These are phyloP conservation scores for Bipolaris victoriae DNA, from an alignment of 2,329 filamentous ascomycete species.

Conservation along the genomic window DNA sequence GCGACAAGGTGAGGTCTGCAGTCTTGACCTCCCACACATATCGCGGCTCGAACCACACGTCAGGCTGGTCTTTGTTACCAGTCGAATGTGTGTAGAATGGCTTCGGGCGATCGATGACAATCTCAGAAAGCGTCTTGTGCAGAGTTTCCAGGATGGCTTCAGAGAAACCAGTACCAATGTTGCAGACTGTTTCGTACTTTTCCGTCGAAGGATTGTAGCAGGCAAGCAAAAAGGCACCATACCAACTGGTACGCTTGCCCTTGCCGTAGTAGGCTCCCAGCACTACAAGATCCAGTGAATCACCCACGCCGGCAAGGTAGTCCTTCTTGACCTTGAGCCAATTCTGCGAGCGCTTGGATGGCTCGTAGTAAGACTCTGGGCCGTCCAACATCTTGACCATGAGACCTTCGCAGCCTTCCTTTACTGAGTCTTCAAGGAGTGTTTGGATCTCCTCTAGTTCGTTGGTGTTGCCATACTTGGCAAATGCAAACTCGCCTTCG, in stretches of 20 bases:
- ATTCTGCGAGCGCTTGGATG: conserved; percentile 93
- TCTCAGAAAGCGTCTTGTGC: conserved; percentile 73
- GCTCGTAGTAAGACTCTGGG: conserved; percentile 90
- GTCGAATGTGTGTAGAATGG: conserved; percentile 90
- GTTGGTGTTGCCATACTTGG: conserved; percentile 82
- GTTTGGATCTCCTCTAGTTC: conserved; percentile 92
- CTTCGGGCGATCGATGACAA: conserved; percentile 87
- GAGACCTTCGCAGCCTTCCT: conserved; percentile 92
- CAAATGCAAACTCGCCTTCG: conserved; percentile 91
- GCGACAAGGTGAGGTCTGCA: conserved; percentile 90
- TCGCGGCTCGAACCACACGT: conserved; percentile 96
- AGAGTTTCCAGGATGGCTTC: conserved; percentile 92
- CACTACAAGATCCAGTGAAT: conserved; percentile 95
- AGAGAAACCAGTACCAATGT: conserved; percentile 96
- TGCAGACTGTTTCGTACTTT: conserved; percentile 93
- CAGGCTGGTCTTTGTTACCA: conserved; percentile 89
- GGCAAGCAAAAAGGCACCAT: conserved; percentile 92
- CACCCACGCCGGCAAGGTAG: conserved; percentile 90
- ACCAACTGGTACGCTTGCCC: conserved; percentile 94
- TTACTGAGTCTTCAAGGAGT: conserved; percentile 92
- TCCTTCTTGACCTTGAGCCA: conserved; percentile 99
- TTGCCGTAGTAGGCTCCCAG: conserved; percentile 92
- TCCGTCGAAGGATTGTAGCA: conserved; percentile 85
- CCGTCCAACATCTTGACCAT: conserved; percentile 99
- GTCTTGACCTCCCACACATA: conserved; percentile 98